Evolutionary conservation across 345 rosid genomes (phyloP).

Genomic region (Aquilaria yunnanensis): DNA sequence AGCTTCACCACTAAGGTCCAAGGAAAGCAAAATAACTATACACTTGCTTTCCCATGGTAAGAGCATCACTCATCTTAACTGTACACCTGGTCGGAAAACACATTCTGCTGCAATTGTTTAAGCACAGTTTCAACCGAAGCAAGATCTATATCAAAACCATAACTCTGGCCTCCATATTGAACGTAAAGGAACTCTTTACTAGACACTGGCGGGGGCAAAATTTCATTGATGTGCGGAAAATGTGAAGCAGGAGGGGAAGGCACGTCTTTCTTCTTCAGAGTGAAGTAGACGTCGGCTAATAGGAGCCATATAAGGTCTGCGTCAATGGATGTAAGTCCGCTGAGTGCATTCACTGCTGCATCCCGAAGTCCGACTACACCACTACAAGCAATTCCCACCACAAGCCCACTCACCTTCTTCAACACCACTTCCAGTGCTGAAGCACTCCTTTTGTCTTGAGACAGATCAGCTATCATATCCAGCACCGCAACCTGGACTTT

Average conservation of each 20-base stretch:
- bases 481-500: constrained; percentile 81
- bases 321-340: constrained; percentile 70
- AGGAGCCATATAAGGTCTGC: constrained; percentile 93
- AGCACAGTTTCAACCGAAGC: constrained; percentile 54
- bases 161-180: constrained; percentile 70
- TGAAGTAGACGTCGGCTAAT: constrained; percentile 73
- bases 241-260: constrained; percentile 49
- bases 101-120: constrained; percentile 40
- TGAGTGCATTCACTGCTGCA: constrained; percentile 61
- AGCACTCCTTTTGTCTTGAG: constrained; percentile 53
- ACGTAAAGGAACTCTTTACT: constrained; percentile 49
- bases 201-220: constrained; percentile 44
- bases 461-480: constrained; percentile 67
- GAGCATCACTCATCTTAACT: constrained; percentile 8
- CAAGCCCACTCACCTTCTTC: constrained; percentile 81
- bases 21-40: too few species aligned
- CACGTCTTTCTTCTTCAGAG: constrained; percentile 40
- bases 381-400: constrained; percentile 81
- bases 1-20: too few species aligned
- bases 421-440: constrained; percentile 65
- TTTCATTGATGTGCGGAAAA: constrained; percentile 38
- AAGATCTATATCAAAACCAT: constrained; percentile 64
- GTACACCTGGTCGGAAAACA: constrained; percentile 31
- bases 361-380: constrained; percentile 58
- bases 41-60: too few species aligned